Percentiles rank a stretch among this genome's conserved stretches.
Evolutionary conservation across 441 rosid genomes (phyloP).

Genomic region (Pelargonium australe): DNA sequence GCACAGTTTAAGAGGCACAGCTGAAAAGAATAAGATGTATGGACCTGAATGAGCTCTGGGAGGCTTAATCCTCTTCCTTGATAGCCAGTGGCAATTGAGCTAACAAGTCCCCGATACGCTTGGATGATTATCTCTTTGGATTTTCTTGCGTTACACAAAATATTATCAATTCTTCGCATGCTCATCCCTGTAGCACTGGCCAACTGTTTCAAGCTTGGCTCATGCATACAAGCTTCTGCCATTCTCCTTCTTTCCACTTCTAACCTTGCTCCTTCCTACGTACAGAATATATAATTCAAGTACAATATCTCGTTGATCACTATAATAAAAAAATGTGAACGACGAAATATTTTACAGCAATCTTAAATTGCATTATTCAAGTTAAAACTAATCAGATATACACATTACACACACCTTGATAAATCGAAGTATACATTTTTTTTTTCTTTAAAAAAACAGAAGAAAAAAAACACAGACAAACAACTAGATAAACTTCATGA

Average conservation of each 20-base stretch:
- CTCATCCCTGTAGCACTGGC: conserved; percentile 26
- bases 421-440: too few relatives aligned
- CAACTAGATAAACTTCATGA: too few relatives aligned
- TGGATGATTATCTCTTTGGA: conserved; percentile 38
- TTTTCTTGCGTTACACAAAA: conserved; percentile 36
- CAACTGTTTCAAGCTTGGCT: conserved; percentile 29
- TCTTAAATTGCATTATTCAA: too few relatives aligned
- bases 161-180: conserved; percentile 29
- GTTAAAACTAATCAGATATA: too few relatives aligned
- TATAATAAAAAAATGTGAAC: not conserved
- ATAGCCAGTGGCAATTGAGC: conserved; percentile 41
- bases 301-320: not conserved
- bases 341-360: too few relatives aligned
- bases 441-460: too few relatives aligned
- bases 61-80: conserved; percentile 51
- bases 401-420: too few relatives aligned
- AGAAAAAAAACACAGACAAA: not conserved
- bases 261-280: conserved; percentile 42
- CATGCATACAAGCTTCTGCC: conserved; percentile 22
- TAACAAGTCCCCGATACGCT: conserved; percentile 39
- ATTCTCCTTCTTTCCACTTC: conserved; percentile 35
- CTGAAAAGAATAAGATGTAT: conserved; percentile 3
- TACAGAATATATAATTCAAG: not conserved
- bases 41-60: conserved; percentile 48
- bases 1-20: conserved; percentile 1